Base-by-base conservation (phyloP, 129 eudicot genomes). In the Erigeron canadensis region DNA sequence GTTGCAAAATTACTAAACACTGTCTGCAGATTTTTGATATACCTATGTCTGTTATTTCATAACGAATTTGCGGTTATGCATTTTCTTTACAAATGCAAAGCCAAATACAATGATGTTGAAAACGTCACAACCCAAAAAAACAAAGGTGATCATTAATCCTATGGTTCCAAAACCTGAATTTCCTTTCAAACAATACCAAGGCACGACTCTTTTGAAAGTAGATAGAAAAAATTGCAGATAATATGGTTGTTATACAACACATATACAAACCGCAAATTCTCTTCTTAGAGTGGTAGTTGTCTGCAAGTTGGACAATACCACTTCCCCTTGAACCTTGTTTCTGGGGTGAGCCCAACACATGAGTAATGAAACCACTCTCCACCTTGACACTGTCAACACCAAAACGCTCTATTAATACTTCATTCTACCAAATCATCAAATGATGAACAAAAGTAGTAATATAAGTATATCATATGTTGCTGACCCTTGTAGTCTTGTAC, bases 261-360 rank as follows among this genome's bases (percentile, higher is more conserved):
- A 10, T 55, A 63, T 63, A 63, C 50, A 63, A 63, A 63, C 34
- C 6, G 12, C 5, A 13, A 77, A 60, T 44, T 19, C 57, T 60
- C 65, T 12, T 34, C 17, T 65, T 65, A 79, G 61, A 55, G 34
- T 3, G 84, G 89, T 56, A 80, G 74, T 62, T 85, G 88, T 82
- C 85, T 79, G 86, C 98, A 94, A n/a, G 98, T 87, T 16, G 98
- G 98, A 71, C 98, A 94, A 76, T 80, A 94, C 97, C 98, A 94
- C 85, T 94, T 89, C 63, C 97, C 98, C 83, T 87, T 87, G 67
- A 89, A 94, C 82, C 98, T 87, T n/a, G 98, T 94, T 78, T 94
- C 98, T n/a, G 97, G 96, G 28, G 98, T 94, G 17, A 94, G 87
- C 38, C 98, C 98, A 45, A 94, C 98, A 71, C 98, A 94, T 8